Conservation (phyloP, 257 asterid species). For the Capsicum rhomboideum region DNA sequence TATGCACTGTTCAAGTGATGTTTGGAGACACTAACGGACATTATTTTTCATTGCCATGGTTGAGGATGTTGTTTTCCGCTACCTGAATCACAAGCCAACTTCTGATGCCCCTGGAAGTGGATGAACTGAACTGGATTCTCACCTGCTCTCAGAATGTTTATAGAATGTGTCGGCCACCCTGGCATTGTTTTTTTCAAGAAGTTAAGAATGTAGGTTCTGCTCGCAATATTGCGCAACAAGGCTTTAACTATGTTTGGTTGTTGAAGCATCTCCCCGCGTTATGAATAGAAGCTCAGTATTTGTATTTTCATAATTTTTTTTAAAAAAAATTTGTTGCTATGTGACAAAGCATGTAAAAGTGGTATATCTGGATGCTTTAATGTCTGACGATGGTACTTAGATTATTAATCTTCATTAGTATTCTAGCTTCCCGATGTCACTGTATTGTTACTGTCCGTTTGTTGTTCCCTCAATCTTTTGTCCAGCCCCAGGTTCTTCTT, state of each 20-base stretch:
- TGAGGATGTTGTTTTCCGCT: slow-evolving; percentile 94
- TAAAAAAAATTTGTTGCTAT: not conserved
- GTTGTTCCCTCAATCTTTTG: no score
- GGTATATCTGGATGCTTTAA: not conserved
- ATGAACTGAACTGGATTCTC: slow-evolving; percentile 15
- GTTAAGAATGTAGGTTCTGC: no score
- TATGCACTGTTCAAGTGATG: not conserved
- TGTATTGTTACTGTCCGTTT: no score
- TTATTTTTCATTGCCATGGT: slow-evolving; percentile 49
- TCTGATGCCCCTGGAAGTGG: slow-evolving; percentile 59
- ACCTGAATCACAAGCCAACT: slow-evolving; percentile 72
- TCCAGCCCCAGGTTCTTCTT: not conserved
- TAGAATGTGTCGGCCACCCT: not conserved
- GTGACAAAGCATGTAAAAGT: not conserved
- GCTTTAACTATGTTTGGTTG: not conserved
- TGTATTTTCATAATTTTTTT: not conserved
- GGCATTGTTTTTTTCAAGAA: no score
- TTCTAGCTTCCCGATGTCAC: no score
- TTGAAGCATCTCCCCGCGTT: not conserved
- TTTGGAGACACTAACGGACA: not conserved
- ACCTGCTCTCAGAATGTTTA: not conserved
- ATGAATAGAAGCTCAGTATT: not conserved
- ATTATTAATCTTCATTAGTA: not conserved
- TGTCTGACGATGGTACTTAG: not conserved
- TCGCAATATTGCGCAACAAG: not conserved